These are phyloP conservation scores for Silybum marianum DNA, from an alignment of 129 eudicot species.

Conservation along the genomic window DNA sequence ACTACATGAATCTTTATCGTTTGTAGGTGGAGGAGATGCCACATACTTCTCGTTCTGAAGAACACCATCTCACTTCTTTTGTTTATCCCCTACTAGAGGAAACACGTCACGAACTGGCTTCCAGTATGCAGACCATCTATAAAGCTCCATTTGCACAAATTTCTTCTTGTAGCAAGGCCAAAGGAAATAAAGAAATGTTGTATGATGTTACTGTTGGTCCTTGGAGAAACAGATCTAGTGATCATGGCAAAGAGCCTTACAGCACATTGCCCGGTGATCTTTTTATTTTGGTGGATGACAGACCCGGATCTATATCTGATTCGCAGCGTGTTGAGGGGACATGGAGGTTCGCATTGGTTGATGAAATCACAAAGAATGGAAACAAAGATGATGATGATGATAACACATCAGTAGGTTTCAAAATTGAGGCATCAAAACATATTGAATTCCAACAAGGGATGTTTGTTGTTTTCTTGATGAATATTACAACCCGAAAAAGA, in stretches of 20 bases:
- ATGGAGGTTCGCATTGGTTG: conserved; percentile 47
- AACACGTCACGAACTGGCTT: conserved; percentile 45
- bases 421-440: conserved; percentile 29
- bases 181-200: background rate
- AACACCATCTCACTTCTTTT: conserved; percentile 44
- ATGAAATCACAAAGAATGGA: conserved; percentile 8
- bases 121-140: conserved; percentile 42
- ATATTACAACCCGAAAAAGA: conserved; percentile 49
- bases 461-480: conserved; percentile 50
- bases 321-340: conserved; percentile 33
- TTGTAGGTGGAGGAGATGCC: conserved; percentile 56
- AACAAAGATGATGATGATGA: conserved; percentile 27
- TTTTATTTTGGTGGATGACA: conserved; percentile 32
- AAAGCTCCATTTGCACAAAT: conserved; percentile 56
- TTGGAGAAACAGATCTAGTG: conserved; percentile 47
- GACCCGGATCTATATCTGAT: conserved; percentile 34
- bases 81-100: conserved; percentile 41
- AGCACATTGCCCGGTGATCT: conserved; percentile 69
- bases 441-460: conserved; percentile 36
- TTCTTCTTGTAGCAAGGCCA: background rate
- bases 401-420: conserved; percentile 26
- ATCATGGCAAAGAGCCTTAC: conserved; percentile 51
- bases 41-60: conserved; percentile 29
- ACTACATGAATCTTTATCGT: background rate
- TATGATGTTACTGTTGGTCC: conserved; percentile 38